Evolutionary conservation across 2,329 filamentous ascomycete genomes (phyloP), one percentile per base, ranked within the genome.

Genomic region (Aspergillus sp.): DNA sequence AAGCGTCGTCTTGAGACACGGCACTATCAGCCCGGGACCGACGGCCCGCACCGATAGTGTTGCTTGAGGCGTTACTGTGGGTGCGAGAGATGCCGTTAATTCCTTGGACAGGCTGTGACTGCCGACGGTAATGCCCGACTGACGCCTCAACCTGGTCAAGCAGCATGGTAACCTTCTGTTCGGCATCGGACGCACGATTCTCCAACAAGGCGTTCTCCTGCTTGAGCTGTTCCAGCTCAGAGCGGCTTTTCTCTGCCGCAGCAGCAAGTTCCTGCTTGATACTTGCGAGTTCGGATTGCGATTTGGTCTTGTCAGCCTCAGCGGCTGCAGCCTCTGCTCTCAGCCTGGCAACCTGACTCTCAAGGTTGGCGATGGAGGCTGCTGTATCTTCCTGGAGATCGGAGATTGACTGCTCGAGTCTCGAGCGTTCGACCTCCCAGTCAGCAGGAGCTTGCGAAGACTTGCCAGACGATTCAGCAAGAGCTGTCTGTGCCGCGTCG

Each of bases 71-170:
- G 70, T 82, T 82, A 74, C 80, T 86, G 62, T 87, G 84, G 8
- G 69, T 76, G 41, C 88, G 84, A 13, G 72, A 76, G 58, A 78
- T 71, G n/a, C 72, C 76, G 60, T 75, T 78, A 61, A 69, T 50
- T 23, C 69, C 66, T 72, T 77, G 70, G 52, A 70, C 72, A 60
- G 77, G 73, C 65, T 86, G 81, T 5, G 85, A 86, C 68, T 87
- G 92, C 43, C 95, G 90, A 58, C 95, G 90, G 77, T 98, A 98
- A 74, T 91, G 96, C 77, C 95, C 93, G 15, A 99, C 95, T 4
- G 92, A 96, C 43, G 88, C 87, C 76, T 96, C 94, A 39, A 99
- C 93, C 73, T 98, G 94, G 74, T 98, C 92, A 12, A 99, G 87
- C 53, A 99, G 87, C 70, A 97, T 85, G 32, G 91, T 91, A 21